phyloP scores from a whole-genome alignment of 495 filamentous ascomycete species.

The Monascus purpureus region DNA sequence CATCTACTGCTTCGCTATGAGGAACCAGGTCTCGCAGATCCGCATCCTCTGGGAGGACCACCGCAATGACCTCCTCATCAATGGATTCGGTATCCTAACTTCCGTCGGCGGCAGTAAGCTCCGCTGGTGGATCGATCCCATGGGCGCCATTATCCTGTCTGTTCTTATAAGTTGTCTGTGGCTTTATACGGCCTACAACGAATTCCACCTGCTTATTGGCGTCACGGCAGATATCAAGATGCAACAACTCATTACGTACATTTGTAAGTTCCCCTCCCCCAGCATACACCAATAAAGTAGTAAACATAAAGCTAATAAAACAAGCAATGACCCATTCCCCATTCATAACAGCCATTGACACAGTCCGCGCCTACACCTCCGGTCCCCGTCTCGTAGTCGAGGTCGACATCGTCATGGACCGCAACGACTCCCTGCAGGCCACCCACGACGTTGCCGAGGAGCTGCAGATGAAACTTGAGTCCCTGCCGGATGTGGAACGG shows the following conservation, averaged over 20 bases:
- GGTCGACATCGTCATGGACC: conserved; percentile 79
- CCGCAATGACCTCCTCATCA: conserved; percentile 78
- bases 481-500: conserved; percentile 79
- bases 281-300: background rate
- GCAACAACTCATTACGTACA: conserved; percentile 91
- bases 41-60: conserved; percentile 89
- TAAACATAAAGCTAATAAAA: background rate
- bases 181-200: conserved; percentile 70
- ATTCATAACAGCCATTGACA: conserved; percentile 72
- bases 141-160: conserved; percentile 78
- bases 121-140: conserved; percentile 89
- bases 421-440: conserved; percentile 47
- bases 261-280: conserved; percentile 39
- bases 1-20: conserved; percentile 81
- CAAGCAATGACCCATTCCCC: conserved; percentile 67
- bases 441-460: conserved; percentile 93
- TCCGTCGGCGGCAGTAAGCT: conserved; percentile 77
- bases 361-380: conserved; percentile 82
- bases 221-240: conserved; percentile 73
- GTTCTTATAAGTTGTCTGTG: conserved; percentile 63
- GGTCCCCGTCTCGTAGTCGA: conserved; percentile 84
- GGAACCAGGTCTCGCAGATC: conserved; percentile 80
- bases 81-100: conserved; percentile 82
- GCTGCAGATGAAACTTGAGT: conserved; percentile 89
- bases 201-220: conserved; percentile 84